Evolutionary conservation across 805 yeast genomes (phyloP).

Genomic region (Hyphopichia homilentoma): DNA sequence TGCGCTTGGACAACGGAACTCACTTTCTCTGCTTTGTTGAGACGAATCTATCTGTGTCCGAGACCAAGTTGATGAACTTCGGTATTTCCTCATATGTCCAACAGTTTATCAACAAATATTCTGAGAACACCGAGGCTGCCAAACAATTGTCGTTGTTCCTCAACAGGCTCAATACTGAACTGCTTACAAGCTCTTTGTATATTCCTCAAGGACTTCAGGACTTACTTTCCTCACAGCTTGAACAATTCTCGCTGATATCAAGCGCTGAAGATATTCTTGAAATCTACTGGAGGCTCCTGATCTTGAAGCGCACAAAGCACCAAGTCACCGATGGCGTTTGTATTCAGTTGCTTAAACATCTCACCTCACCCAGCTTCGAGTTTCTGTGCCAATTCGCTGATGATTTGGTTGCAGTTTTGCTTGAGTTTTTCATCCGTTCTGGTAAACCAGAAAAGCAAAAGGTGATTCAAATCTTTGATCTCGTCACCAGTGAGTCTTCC

Average conservation of each 20-base stretch:
- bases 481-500: no score
- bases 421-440: slow-evolving; percentile 28
- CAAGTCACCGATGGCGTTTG: slow-evolving; percentile 16
- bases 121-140: slow-evolving; percentile 13
- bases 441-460: slow-evolving; percentile 12
- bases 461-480: slow-evolving; percentile 14
- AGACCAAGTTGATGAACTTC: slow-evolving; percentile 43
- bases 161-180: slow-evolving; percentile 5
- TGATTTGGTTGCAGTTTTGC: slow-evolving; percentile 41
- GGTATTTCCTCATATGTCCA: slow-evolving; percentile 44
- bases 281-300: slow-evolving; percentile 49
- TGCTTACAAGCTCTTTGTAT: slow-evolving; percentile 11
- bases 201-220: slow-evolving; percentile 29
- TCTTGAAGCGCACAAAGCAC: slow-evolving; percentile 37
- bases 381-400: slow-evolving; percentile 22
- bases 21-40: slow-evolving; percentile 47
- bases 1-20: slow-evolving; percentile 22
- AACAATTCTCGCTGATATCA: slow-evolving; percentile 6
- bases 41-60: slow-evolving; percentile 37
- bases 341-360: slow-evolving; percentile 10
- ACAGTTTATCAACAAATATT: slow-evolving; percentile 39
- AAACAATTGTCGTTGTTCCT: slow-evolving; percentile 28
- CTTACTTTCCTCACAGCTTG: slow-evolving; percentile 7
- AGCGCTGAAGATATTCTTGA: slow-evolving; percentile 22
- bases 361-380: slow-evolving; percentile 7